These are phyloP conservation scores for Leccinum holopus DNA, from an alignment of 1,284 basidiomycete species.

Conservation along the genomic window DNA sequence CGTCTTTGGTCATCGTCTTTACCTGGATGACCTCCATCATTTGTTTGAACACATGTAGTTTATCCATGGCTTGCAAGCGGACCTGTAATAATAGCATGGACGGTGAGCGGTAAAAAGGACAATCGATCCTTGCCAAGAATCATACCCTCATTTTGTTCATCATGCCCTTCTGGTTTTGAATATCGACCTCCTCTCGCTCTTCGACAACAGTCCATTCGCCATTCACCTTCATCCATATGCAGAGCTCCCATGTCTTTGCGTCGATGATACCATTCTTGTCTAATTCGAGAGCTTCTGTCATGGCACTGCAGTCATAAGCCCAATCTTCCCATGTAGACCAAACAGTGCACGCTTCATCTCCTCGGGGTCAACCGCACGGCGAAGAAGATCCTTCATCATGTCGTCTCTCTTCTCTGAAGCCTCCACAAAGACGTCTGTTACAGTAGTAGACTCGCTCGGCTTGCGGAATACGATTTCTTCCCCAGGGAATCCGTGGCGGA, in stretches of 20 bases:
- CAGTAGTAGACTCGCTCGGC: conserved; percentile 30
- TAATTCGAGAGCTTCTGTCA: conserved; percentile 27
- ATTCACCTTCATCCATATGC: conserved; percentile 35
- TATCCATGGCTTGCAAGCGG: conserved; percentile 31
- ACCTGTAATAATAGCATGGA: conserved; percentile 15
- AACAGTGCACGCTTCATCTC: conserved; percentile 27
- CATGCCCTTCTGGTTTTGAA: conserved; percentile 24
- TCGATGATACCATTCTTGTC: conserved; percentile 20
- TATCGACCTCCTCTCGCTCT: conserved; percentile 26
- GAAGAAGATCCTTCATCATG: conserved; percentile 28
- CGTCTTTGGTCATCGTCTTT: conserved; percentile 31
- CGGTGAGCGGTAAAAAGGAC: conserved; percentile 1
- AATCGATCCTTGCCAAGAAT: not conserved
- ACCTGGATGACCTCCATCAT: conserved; percentile 36
- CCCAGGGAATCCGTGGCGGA: conserved; percentile 29
- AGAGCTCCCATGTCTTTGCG: conserved; percentile 30
- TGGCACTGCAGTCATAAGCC: conserved; percentile 32
- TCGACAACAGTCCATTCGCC: conserved; percentile 30
- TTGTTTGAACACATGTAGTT: conserved; percentile 31
- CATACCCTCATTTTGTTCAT: conserved; percentile 33
- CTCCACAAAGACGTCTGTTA: conserved; percentile 26
- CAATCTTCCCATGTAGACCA: conserved; percentile 36
- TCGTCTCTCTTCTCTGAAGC: conserved; percentile 30
- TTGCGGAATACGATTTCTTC: conserved; percentile 34
- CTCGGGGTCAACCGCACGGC: conserved; percentile 31